Base-by-base conservation (phyloP, 2,329 filamentous ascomycete genomes). In the Colletotrichum spaethianum region DNA sequence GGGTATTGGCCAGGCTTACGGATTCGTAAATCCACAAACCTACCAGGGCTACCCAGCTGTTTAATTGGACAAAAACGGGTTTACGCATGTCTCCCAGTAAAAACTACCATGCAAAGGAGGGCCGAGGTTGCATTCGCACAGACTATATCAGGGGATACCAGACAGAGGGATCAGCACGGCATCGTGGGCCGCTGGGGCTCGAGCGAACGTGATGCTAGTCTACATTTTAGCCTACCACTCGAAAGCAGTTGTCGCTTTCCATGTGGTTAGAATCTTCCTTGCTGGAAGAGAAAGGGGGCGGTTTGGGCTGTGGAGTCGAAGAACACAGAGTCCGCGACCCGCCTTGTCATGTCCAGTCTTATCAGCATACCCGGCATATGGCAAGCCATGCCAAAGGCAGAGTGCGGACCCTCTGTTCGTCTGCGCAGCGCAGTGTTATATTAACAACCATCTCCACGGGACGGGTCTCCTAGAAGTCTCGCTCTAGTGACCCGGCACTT, bases 71-170 rank as follows among this genome's bases (percentile, higher is more conserved):
- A n/a, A 62, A 28, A 23, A 50, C 31, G 14, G 60, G n/a, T 40
- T 50, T 28, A n/a, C n/a, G 31, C n/a, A 50, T n/a, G 59, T 50
- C n/a, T 38, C 18, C 16, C 28, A n/a, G n/a, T 55, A 16, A 16
- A 28, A 55, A 40, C 28, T 33, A 50, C 9, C 31, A 12, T n/a
- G 16, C 18, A 40, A n/a, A 14, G 42, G 44, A 40, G 42, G 53
- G 59, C 60, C 55, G 36, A 44, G 28, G 69, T 72, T 63, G 64
- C 40, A 72, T 40, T 69, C 69, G 69, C 69, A 72, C 69, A 65
- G 69, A 59, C 69, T 23, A n/a, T 28, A 46, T 5, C 44, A 56
- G 26, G 44, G 26, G 14, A 26, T 7, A 36, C n/a, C 31, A 42
- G 40, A 31, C 31, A 36, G 42, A 56, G 44, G 33, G 64, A 63